phyloP scores from a whole-genome alignment of 768 basidiomycete genomes.

The Candolleomyces eurysporus region DNA sequence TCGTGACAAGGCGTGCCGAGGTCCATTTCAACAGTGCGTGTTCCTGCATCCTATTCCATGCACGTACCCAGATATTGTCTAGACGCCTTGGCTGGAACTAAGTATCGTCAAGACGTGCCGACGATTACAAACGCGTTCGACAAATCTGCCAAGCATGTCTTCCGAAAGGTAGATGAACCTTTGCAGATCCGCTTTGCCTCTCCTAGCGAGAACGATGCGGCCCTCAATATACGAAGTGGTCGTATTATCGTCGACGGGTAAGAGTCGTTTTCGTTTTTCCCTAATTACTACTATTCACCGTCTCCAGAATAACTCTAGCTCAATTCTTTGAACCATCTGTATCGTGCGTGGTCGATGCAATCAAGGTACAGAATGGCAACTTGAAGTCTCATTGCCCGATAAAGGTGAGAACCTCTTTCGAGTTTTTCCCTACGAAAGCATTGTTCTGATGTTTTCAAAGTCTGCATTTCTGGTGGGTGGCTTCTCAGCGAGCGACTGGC shows the following conservation, averaged over 20 bases:
- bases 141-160: conserved; percentile 15
- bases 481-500: conserved; percentile 55
- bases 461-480: conserved; percentile 52
- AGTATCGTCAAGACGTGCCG: conserved; percentile 10
- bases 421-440: conserved; percentile 52
- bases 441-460: conserved; percentile 25
- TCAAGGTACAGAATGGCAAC: conserved; percentile 13
- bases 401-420: conserved; percentile 23
- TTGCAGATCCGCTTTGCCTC: conserved; percentile 42
- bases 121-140: conserved; percentile 15
- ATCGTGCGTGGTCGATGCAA: conserved; percentile 20
- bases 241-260: conserved; percentile 36
- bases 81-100: conserved; percentile 10
- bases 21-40: conserved; percentile 31
- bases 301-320: conserved; percentile 17
- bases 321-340: conserved; percentile 26
- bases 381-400: conserved; percentile 7
- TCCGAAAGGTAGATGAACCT: conserved; percentile 21
- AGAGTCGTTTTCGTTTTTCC: conserved; percentile 38
- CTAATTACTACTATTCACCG: background rate
- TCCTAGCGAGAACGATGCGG: conserved; percentile 34
- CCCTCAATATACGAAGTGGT: conserved; percentile 37
- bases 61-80: background rate
- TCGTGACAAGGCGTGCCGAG: conserved; percentile 38
- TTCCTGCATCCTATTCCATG: background rate